Conservation (phyloP, 164 flowering plant genomes). For the Hamamelis virginiana region DNA sequence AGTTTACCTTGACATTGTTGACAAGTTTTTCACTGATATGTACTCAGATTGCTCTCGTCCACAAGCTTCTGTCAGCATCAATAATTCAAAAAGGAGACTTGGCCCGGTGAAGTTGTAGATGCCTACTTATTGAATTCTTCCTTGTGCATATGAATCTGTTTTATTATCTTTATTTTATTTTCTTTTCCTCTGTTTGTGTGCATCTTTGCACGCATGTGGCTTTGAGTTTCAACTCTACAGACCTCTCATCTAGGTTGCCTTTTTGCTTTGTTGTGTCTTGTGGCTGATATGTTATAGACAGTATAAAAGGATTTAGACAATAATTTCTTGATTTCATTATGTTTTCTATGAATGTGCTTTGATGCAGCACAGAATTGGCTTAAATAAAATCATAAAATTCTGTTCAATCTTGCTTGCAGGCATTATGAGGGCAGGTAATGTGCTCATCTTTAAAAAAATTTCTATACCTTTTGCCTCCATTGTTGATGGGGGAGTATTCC, state of each 20-base stretch:
- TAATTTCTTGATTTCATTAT: no score
- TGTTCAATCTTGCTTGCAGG: neutral
- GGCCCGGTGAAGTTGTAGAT: slow-evolving; percentile 29
- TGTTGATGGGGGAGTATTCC: no score
- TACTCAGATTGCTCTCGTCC: slow-evolving; percentile 39
- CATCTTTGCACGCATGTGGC: neutral
- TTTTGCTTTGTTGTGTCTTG: neutral
- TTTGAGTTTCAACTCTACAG: neutral
- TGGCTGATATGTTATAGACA: no score
- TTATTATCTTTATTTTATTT: neutral
- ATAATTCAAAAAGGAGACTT: slow-evolving; percentile 23
- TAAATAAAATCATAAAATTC: neutral
- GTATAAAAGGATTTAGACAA: no score
- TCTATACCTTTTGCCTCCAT: no score
- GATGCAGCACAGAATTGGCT: neutral
- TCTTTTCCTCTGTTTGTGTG: neutral
- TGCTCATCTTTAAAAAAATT: no score
- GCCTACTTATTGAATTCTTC: neutral
- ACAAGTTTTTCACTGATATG: slow-evolving; percentile 65
- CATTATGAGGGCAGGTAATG: neutral
- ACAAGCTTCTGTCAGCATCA: slow-evolving; percentile 20
- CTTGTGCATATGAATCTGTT: slow-evolving; percentile 6
- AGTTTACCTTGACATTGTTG: slow-evolving; percentile 66
- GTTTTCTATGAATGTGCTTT: neutral
- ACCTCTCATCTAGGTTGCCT: neutral